Base-by-base conservation (phyloP, 257 asterid genomes). In the Nemophila menziesii region DNA sequence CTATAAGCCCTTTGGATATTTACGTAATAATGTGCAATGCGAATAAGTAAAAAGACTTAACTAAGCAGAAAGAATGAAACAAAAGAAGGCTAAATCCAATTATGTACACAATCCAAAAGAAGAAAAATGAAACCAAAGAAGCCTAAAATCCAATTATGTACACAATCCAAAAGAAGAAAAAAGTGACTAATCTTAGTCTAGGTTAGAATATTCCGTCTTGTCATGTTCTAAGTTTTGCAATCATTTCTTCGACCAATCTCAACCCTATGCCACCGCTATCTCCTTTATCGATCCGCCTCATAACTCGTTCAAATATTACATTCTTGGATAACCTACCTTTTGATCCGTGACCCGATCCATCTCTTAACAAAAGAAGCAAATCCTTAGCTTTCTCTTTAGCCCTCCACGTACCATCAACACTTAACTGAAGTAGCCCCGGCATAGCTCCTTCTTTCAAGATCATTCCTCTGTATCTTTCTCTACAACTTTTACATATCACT, bases 371-470 rank as follows among this genome's bases (percentile, higher is more conserved):
- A 52, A 71, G 54, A 55, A 86, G 72, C 70, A 82, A 61, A 7
- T 70, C 70, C 40, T 78, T 79, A 0, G 96, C 94, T 64, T 61
- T 70, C 49, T 82, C 84, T 50, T 78, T 54, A 1, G 76, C 92
- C 23, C 60, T 54, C 59, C 57, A 44, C 4, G 92, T 71, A 9
- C 96, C 94, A 24, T 81, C 74, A 5, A 86, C 77, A 33, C 86
- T 86, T 68, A 82, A 41, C 52, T 86, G 94, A 43, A 86, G 68
- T 24, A 82, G 54, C 54, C 92, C 92, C 1, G 90, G 72, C 74
- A 74, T 72, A 5, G 82, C 90, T 27, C 94, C 96, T 59, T 86
- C 94, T 51, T 75, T 72, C 64, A 86, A 44, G 20, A 82, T 79
- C 69, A 66, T 45, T 44, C 76, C 90, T 47, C 86, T 69, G 64